phyloP scores from a whole-genome alignment of 73 alveolate species.

The Paramecium caudatum region DNA sequence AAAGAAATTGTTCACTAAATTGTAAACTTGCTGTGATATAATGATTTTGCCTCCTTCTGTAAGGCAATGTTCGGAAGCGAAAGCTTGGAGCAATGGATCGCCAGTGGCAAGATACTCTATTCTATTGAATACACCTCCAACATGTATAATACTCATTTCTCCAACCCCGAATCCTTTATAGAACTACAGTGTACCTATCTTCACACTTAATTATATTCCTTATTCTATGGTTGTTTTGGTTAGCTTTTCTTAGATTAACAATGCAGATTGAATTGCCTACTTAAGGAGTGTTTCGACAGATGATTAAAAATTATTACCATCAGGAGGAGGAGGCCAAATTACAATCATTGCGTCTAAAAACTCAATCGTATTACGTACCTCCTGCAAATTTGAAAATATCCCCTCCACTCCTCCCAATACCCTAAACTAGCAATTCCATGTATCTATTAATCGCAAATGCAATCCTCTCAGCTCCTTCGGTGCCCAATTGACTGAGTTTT shows the following conservation, averaged over 20 bases:
- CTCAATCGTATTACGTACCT: neutral
- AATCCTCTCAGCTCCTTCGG: slow-evolving; percentile 94
- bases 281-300: slow-evolving; percentile 80
- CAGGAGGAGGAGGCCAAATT: slow-evolving; percentile 93
- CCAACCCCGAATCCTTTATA: slow-evolving; percentile 96
- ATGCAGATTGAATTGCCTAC: slow-evolving; percentile 92
- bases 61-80: slow-evolving; percentile 93
- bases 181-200: slow-evolving; percentile 58
- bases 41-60: slow-evolving; percentile 95
- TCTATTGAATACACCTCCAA: slow-evolving; percentile 97
- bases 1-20: slow-evolving; percentile 84
- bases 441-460: slow-evolving; percentile 94
- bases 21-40: slow-evolving; percentile 89
- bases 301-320: slow-evolving; percentile 69
- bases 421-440: slow-evolving; percentile 94
- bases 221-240: slow-evolving; percentile 89
- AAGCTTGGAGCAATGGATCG: slow-evolving; percentile 94
- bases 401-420: slow-evolving; percentile 95
- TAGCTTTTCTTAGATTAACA: slow-evolving; percentile 87
- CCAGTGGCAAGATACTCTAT: slow-evolving; percentile 97
- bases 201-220: slow-evolving; percentile 82
- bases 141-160: slow-evolving; percentile 93
- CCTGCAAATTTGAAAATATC: slow-evolving; percentile 98
- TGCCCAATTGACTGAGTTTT: slow-evolving; percentile 82
- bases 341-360: slow-evolving; percentile 93